phyloP scores from a whole-genome alignment of 106 monocot genomes.

The Allium fistulosum region DNA sequence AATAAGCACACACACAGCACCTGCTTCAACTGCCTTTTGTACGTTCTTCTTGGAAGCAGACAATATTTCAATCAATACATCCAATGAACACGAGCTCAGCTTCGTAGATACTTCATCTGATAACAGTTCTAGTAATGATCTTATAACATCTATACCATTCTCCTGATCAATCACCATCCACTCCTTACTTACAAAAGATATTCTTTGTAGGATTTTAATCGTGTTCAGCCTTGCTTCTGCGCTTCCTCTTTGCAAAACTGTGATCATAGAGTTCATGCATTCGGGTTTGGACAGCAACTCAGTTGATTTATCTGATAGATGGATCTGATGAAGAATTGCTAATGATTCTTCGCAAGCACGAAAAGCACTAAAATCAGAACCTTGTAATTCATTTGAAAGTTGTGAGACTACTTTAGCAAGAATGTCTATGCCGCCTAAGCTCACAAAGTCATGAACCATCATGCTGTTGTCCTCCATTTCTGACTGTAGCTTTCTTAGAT shows the following conservation, averaged over 20 bases:
- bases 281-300: conserved; percentile 33
- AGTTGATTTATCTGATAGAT: conserved; percentile 22
- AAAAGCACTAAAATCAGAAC: conserved; percentile 41
- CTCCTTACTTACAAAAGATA: conserved; percentile 15
- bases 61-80: conserved; percentile 38
- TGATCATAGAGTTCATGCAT: conserved; percentile 36
- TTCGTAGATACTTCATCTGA: conserved; percentile 47
- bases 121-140: conserved; percentile 64
- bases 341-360: conserved; percentile 59
- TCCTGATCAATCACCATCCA: conserved; percentile 22
- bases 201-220: conserved; percentile 37
- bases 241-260: conserved; percentile 61
- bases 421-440: conserved; percentile 34
- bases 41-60: conserved; percentile 30
- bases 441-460: conserved; percentile 14
- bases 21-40: conserved; percentile 47
- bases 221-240: conserved; percentile 49
- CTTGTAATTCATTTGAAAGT: not conserved
- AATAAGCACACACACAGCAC: conserved; percentile 46
- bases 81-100: conserved; percentile 47
- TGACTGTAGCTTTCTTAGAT: conserved; percentile 40
- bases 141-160: conserved; percentile 39
- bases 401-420: conserved; percentile 30
- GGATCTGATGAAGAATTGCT: conserved; percentile 43
- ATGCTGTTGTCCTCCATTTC: conserved; percentile 1